phyloP scores from a whole-genome alignment of 441 rosid species.

The Cnidoscolus chayamansa region DNA sequence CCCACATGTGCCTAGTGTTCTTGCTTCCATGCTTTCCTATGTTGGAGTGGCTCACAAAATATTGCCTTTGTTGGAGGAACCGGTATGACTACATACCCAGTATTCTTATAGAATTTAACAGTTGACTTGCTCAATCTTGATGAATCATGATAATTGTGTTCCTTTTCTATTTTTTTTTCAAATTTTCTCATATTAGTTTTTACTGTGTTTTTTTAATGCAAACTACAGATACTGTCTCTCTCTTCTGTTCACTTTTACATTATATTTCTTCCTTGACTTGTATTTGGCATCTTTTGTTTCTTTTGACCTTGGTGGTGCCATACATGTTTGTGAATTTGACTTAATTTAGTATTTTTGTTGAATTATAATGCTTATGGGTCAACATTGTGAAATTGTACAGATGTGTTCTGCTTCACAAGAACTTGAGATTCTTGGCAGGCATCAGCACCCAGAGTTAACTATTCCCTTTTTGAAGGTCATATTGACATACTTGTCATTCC shows the following conservation, averaged over 20 bases:
- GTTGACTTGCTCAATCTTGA: constrained; percentile 1
- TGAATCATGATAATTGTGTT: neutral
- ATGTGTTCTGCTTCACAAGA: constrained; percentile 78
- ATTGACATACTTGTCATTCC: neutral
- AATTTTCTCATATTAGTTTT: neutral
- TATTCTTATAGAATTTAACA: constrained; percentile 7
- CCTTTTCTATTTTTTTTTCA: neutral
- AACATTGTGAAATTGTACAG: constrained; percentile 40
- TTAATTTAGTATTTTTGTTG: neutral
- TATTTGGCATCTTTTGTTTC: neutral
- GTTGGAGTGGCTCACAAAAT: constrained; percentile 80
- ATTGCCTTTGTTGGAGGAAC: constrained; percentile 87
- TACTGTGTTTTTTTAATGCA: neutral
- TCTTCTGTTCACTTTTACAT: neutral
- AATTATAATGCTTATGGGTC: constrained; percentile 14
- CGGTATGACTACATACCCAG: constrained; percentile 45
- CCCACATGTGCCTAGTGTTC: constrained; percentile 86
- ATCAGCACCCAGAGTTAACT: constrained; percentile 88
- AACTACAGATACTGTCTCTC: neutral
- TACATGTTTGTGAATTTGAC: neutral
- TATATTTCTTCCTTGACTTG: neutral
- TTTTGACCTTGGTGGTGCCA: neutral
- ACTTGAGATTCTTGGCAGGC: constrained; percentile 90
- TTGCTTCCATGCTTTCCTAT: constrained; percentile 94
- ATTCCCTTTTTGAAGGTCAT: constrained; percentile 80